phyloP scores from a whole-genome alignment of 768 basidiomycete genomes.

The Boletus sp. region DNA sequence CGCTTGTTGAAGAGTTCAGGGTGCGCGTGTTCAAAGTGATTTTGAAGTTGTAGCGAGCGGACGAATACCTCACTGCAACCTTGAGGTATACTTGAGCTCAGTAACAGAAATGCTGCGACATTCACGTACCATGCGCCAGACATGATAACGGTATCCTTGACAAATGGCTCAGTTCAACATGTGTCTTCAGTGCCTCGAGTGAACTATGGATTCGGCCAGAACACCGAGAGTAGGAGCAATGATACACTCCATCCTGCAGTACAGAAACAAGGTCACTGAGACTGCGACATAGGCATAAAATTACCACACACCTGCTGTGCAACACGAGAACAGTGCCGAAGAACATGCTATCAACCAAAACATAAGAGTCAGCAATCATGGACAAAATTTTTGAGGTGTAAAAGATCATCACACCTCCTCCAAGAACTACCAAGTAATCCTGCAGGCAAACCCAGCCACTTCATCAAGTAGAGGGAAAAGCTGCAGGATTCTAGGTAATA shows the following conservation, averaged over 20 bases:
- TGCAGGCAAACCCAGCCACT: slow-evolving; percentile 17
- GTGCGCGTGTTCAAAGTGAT: slow-evolving; percentile 25
- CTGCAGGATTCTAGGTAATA: slow-evolving; percentile 14
- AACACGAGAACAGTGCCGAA: slow-evolving; percentile 24
- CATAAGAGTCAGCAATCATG: slow-evolving; percentile 8
- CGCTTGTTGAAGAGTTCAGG: slow-evolving; percentile 14
- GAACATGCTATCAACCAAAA: slow-evolving; percentile 22
- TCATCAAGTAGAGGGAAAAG: slow-evolving; percentile 6
- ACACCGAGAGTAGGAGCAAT: slow-evolving; percentile 26
- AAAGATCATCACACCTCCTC: slow-evolving; percentile 1
- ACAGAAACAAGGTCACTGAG: not conserved
- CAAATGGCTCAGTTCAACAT: slow-evolving; percentile 32
- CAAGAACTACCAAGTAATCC: slow-evolving; percentile 20
- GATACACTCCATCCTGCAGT: slow-evolving; percentile 26
- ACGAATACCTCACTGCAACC: slow-evolving; percentile 25
- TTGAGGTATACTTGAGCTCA: slow-evolving; percentile 13
- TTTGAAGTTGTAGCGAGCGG: slow-evolving; percentile 25
- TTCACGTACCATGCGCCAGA: slow-evolving; percentile 24
- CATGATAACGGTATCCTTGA: slow-evolving; percentile 29
- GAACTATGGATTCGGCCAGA: slow-evolving; percentile 28
- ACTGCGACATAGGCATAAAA: not conserved
- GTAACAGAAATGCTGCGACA: not conserved
- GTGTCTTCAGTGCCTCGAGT: slow-evolving; percentile 16
- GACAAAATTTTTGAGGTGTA: not conserved
- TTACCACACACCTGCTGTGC: slow-evolving; percentile 10